Conservation (phyloP, 129 eudicot genomes). For the Flaveria trinervia region DNA sequence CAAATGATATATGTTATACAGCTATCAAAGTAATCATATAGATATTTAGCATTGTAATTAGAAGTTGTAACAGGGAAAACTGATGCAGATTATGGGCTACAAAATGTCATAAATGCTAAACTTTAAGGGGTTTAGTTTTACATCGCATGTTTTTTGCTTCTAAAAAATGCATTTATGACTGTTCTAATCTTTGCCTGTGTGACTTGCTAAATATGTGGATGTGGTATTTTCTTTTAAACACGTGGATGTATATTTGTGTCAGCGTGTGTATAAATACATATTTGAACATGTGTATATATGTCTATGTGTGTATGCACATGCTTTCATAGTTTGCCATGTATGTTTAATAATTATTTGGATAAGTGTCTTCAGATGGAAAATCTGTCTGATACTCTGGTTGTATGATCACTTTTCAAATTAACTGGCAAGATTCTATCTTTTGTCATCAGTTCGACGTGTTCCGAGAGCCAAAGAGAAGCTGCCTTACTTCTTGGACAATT, state of each 20-base stretch:
- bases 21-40: neutral
- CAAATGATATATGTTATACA: neutral
- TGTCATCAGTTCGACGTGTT: slow-evolving; percentile 69
- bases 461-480: slow-evolving; percentile 98
- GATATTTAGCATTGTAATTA: neutral
- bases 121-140: neutral
- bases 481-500: slow-evolving; percentile 98
- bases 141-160: neutral
- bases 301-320: slow-evolving; percentile 6
- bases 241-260: no score
- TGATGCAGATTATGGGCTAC: neutral
- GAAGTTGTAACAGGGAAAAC: neutral
- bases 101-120: neutral
- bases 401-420: neutral
- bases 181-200: neutral
- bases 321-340: neutral
- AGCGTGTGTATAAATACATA: neutral
- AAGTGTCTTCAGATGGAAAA: neutral
- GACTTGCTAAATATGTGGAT: neutral
- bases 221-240: neutral
- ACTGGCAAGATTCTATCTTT: neutral
- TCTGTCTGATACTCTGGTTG: neutral
- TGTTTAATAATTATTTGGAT: neutral
- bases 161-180: slow-evolving; percentile 8
- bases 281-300: neutral